Conservation (phyloP, 495 filamentous ascomycete genomes). For the Cercophora scortea region DNA sequence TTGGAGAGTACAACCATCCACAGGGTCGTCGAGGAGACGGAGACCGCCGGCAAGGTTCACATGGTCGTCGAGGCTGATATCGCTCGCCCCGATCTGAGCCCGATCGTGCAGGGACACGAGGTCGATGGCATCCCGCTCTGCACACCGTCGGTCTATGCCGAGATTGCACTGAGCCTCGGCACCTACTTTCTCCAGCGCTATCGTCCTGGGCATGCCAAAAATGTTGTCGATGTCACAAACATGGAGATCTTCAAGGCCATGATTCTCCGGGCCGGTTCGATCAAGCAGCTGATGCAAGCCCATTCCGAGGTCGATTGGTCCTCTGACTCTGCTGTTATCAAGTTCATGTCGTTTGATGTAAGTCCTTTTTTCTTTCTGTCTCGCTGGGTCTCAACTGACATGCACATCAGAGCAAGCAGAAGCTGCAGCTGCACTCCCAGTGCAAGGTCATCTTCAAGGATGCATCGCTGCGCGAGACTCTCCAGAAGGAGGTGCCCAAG, state of each 20-base stretch:
- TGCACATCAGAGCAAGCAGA: too few relatives aligned
- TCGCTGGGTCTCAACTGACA: too few relatives aligned
- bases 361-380: too few relatives aligned
- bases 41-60: slow-evolving; percentile 38
- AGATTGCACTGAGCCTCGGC: slow-evolving; percentile 61
- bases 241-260: slow-evolving; percentile 41
- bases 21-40: slow-evolving; percentile 43
- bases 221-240: slow-evolving; percentile 46
- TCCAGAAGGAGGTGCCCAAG: not conserved
- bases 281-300: slow-evolving; percentile 17
- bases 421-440: slow-evolving; percentile 8
- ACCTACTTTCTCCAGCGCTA: slow-evolving; percentile 50
- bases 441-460: not conserved
- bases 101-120: slow-evolving; percentile 54
- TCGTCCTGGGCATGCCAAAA: slow-evolving; percentile 35
- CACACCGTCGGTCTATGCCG: slow-evolving; percentile 54
- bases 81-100: slow-evolving; percentile 44
- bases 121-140: slow-evolving; percentile 49
- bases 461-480: not conserved
- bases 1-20: slow-evolving; percentile 36
- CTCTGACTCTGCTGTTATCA: slow-evolving; percentile 26
- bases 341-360: slow-evolving; percentile 4
- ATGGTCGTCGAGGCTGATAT: slow-evolving; percentile 58
- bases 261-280: slow-evolving; percentile 43
- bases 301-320: slow-evolving; percentile 25